Conservation (phyloP, 2,329 filamentous ascomycete species). For the Diaporthe citrichinensis region DNA sequence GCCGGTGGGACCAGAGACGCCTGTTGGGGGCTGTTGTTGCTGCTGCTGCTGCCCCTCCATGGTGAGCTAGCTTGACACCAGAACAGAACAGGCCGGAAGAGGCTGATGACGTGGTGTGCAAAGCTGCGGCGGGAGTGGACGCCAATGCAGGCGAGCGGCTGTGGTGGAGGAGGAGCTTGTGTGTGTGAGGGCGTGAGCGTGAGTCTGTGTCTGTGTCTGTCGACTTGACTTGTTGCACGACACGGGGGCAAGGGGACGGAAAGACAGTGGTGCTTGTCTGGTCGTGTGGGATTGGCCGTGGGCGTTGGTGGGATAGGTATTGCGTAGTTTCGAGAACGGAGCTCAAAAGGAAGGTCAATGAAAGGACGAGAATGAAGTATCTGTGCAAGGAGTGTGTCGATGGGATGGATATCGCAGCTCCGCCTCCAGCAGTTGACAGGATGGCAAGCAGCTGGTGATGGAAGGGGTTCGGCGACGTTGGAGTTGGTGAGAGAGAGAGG, state of each 20-base stretch:
- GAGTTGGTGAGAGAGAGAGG: conserved; percentile 34
- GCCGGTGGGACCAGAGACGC: conserved; percentile 81
- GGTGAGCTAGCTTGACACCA: conserved; percentile 55
- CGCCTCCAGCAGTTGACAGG: conserved; percentile 32
- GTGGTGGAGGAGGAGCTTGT: conserved; percentile 9
- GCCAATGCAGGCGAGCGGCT: conserved; percentile 39
- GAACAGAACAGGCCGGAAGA: conserved; percentile 18
- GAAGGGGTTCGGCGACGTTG: conserved; percentile 29
- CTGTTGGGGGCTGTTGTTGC: conserved; percentile 61
- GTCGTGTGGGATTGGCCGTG: conserved; percentile 38
- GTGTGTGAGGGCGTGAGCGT: conserved; percentile 3
- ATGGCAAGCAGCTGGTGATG: conserved; percentile 35
- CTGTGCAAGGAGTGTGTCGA: conserved; percentile 41
- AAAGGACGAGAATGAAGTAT: conserved; percentile 41
- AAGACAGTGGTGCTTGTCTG: conserved; percentile 41
- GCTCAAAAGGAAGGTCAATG: conserved; percentile 43
- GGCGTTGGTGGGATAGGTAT: conserved; percentile 32
- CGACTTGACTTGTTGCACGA: conserved; percentile 28
- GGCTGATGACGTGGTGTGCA: conserved; percentile 52
- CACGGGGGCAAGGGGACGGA: conserved; percentile 32
- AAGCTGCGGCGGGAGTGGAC: conserved; percentile 60
- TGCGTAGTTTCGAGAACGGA: conserved; percentile 38
- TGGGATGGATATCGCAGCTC: conserved; percentile 34
- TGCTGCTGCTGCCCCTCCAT: conserved; percentile 73
- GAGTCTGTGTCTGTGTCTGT: conserved; percentile 5